Conservation (phyloP, 2,329 filamentous ascomycete species). For the Chlorencoelia australis region DNA sequence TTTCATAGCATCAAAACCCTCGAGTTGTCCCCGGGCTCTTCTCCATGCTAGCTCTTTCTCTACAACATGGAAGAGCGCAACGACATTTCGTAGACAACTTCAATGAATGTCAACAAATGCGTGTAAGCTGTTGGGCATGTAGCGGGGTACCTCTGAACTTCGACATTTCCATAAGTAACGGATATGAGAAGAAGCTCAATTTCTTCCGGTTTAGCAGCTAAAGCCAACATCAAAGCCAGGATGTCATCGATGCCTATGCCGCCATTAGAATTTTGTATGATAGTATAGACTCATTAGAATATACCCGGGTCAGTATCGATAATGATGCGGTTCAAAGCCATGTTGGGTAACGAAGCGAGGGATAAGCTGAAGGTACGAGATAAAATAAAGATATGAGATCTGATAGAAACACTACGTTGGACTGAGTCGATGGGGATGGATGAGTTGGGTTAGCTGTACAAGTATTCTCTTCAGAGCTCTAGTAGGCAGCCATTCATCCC, state of each 20-base stretch:
- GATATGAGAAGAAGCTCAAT: slow-evolving; percentile 79
- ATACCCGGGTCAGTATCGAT: slow-evolving; percentile 89
- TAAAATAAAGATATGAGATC: no score
- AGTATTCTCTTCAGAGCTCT: no score
- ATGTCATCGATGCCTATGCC: slow-evolving; percentile 74
- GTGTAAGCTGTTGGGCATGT: no score
- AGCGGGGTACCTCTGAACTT: slow-evolving; percentile 63
- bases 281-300: slow-evolving; percentile 5
- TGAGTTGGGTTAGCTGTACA: no score
- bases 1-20: slow-evolving; percentile 65
- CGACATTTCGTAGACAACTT: slow-evolving; percentile 78
- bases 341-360: no score
- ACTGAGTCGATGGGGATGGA: no score
- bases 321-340: slow-evolving; percentile 72
- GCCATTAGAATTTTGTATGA: slow-evolving; percentile 10
- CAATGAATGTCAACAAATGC: slow-evolving; percentile 3
- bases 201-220: slow-evolving; percentile 73
- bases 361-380: no score
- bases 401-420: no score
- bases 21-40: slow-evolving; percentile 50
- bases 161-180: slow-evolving; percentile 88
- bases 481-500: no score
- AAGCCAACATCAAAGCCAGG: slow-evolving; percentile 75
- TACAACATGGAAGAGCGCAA: slow-evolving; percentile 84
- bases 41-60: slow-evolving; percentile 86